Evolutionary conservation across 306 rosid species (phyloP), one percentile per base, ranked within the genome.

Genomic region (Casuarina cunninghamiana): DNA sequence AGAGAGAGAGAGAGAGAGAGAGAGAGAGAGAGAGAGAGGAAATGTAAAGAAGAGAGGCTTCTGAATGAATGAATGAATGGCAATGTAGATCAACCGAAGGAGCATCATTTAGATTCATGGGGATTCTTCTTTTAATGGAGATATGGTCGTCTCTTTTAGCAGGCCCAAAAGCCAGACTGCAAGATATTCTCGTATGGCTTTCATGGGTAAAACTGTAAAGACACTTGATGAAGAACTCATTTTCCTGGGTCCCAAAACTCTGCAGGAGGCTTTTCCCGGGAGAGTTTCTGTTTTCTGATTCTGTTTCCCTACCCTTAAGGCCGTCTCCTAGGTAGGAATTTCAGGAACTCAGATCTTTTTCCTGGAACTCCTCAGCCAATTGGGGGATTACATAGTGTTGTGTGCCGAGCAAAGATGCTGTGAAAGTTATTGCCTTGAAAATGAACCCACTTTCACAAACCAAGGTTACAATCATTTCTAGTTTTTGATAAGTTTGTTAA

Each of bases 41-140:
- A 26, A 26, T 26, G 32, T 26, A 26, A 26, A 26, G 32, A 26
- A 71, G 69, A 69, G 65, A 19, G 54, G 51, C 73, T 86, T 83
- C 69, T 84, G 89, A 86, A 85, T 85, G 96, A 89, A 89, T 86
- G 96, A 90, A 90, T 88, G 91, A 88, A 89, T 85, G 85, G 80
- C 73, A 69, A 84, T 63, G 48, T 7, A 9, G 43, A 35, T 82
- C 78, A 88, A 85, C 81, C 80, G 85, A 57, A 65, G 85, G 85
- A 12, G 38, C 75, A 78, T 75, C 77, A 55, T 84, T 75, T 79
- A 74, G 71, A 74, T 66, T 72, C 82, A 77, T 45, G 50, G 50
- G 83, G 73, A 91, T 88, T 80, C 80, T 83, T 84, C 88, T 87
- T 85, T 87, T 81, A 81, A 77, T 70, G 86, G 71, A 75, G 81